Evolutionary conservation across 1,284 basidiomycete species (phyloP), one percentile per base, ranked within the genome.

Genomic region (Quambalaria eucalypti): DNA sequence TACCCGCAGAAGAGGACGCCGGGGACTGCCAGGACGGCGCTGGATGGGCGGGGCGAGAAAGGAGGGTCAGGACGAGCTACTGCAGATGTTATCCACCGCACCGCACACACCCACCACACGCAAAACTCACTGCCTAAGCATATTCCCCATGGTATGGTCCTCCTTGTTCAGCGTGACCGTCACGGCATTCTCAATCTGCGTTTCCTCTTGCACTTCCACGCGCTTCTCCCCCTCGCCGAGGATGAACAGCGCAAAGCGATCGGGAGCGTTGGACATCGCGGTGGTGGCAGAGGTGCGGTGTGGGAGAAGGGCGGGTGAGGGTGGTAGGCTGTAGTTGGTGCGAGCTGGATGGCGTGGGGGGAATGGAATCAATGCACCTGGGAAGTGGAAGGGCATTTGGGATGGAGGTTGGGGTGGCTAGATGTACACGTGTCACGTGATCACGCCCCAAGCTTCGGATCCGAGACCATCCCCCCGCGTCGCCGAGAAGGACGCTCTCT

Each of bases 61-160:
- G 48, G 23, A 25, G 38, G 46, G 6, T 7, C 42, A 26, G 42
- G 16, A 39, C 21, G 36, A 39, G 36, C 36, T 39, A 21, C 36
- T 39, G 36, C 3, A n/a, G n/a, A 5, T 4, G 16, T 39, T 12
- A 14, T 12, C 21, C 16, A 39, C 4, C 36, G 36, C 10, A 12
- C 36, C 10, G 21, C 21, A 39, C 4, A 21, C 36, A 21, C 19
- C n/a, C 3, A 33, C 7, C 33, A 10, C 28, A 8, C 21, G 10
- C 26, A 12, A 10, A n/a, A 53, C 88, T 75, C 75, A 93, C 89
- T 88, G 84, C 68, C 95, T 84, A 19, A 98, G 81, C 87, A 98
- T 89, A 78, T 95, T 95, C 5, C 86, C 93, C 8, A 98, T 79
- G 0, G 95, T 98, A 73, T 98, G 95, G 74, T 98, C 95, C 76